Evolutionary conservation across 345 rosid species (phyloP).

Genomic region (Cochlearia excelsa): DNA sequence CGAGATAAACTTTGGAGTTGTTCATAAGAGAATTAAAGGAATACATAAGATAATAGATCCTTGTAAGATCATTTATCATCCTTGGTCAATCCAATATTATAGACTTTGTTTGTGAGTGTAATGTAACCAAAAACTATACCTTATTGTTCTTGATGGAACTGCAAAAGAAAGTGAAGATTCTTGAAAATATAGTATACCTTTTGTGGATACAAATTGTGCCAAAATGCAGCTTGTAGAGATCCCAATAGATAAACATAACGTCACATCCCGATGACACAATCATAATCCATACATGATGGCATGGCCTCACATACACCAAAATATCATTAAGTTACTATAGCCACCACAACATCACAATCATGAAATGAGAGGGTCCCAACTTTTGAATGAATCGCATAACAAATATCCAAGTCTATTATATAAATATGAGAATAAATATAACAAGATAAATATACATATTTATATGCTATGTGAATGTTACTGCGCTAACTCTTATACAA

Average conservation of each 20-base stretch:
- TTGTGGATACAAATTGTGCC: not conserved
- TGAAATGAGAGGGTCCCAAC: conserved; percentile 18
- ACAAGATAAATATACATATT: not conserved
- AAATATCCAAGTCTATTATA: not conserved
- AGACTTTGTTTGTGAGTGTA: conserved; percentile 19
- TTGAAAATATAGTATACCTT: not conserved
- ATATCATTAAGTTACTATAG: conserved; percentile 4
- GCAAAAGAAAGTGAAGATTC: not conserved
- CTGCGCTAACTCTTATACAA: conserved; percentile 15
- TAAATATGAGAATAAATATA: too few species aligned
- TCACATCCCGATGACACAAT: conserved; percentile 22
- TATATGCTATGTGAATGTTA: not conserved
- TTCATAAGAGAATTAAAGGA: conserved; percentile 31
- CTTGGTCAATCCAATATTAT: conserved; percentile 19
- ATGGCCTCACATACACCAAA: conserved; percentile 11
- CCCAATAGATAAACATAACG: not conserved
- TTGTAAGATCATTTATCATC: conserved; percentile 18
- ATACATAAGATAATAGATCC: conserved; percentile 26
- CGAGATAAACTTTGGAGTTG: conserved; percentile 13
- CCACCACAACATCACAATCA: conserved; percentile 19
- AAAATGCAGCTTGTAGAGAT: not conserved
- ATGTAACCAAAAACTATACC: conserved; percentile 4
- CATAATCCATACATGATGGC: conserved; percentile 2
- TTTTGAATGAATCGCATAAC: conserved; percentile 1
- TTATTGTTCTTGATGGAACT: conserved; percentile 16